Evolutionary conservation across 2,329 filamentous ascomycete species (phyloP).

Genomic region (Phialophora verrucosa): DNA sequence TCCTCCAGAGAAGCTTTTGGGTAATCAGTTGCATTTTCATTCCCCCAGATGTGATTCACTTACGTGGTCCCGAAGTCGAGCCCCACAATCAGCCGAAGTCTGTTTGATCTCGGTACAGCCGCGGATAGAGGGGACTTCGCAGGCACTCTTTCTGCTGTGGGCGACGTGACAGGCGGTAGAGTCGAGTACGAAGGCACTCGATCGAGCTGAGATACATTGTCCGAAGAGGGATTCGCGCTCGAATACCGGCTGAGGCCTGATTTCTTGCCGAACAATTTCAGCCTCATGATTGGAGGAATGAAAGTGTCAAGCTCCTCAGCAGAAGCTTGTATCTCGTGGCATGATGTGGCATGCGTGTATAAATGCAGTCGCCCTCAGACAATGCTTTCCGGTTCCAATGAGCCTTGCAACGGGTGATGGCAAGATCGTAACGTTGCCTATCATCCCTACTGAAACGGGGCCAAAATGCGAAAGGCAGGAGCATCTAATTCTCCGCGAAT

Average conservation of each 20-base stretch:
- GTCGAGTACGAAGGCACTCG: not conserved
- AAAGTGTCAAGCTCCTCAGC: not conserved
- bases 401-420: too few relatives aligned
- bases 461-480: not conserved
- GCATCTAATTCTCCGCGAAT: not conserved
- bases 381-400: too few relatives aligned
- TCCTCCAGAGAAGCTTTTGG: not conserved
- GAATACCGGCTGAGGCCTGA: not conserved
- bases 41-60: not conserved
- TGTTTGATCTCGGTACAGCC: not conserved
- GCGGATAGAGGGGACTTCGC: not conserved
- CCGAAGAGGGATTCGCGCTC: not conserved
- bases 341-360: too few relatives aligned
- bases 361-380: too few relatives aligned
- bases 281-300: not conserved
- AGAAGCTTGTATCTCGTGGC: too few relatives aligned
- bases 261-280: slow-evolving; percentile 1
- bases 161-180: not conserved
- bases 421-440: too few relatives aligned
- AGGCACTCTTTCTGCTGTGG: not conserved
- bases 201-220: not conserved
- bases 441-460: not conserved
- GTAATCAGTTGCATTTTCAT: not conserved
- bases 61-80: slow-evolving; percentile 2
- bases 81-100: not conserved